A percentile compares a stretch with the other conserved stretches of the same genome.
Evolutionary conservation across 805 yeast genomes (phyloP).

Genomic region (Saccharomycopsis selenospora): DNA sequence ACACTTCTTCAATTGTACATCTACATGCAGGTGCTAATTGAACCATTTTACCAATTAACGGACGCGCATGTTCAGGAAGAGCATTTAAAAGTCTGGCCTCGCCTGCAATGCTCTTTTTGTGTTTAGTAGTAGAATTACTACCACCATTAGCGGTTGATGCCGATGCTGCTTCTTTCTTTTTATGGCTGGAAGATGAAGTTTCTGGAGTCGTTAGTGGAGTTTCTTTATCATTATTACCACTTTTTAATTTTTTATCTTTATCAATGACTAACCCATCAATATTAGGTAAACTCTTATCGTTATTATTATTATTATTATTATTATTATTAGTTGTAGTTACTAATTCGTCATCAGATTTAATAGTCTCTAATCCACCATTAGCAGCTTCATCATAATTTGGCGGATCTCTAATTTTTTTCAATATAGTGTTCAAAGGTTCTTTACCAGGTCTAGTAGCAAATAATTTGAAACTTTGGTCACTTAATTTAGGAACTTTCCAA

Average conservation of each 20-base stretch:
- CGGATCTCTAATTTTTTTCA: slow-evolving; percentile 48
- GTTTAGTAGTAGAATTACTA: slow-evolving; percentile 28
- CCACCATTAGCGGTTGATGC: slow-evolving; percentile 21
- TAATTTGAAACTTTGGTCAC: slow-evolving; percentile 76
- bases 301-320: slow-evolving; percentile 10
- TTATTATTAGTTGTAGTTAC: slow-evolving; percentile 19
- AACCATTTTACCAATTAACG: slow-evolving; percentile 68
- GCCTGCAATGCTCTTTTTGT: slow-evolving; percentile 62
- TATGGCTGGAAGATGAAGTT: slow-evolving; percentile 14
- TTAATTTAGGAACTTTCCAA: slow-evolving; percentile 83
- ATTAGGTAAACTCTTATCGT: slow-evolving; percentile 5
- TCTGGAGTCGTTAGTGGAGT: slow-evolving; percentile 20
- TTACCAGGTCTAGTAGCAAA: slow-evolving; percentile 60
- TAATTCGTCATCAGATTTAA: slow-evolving; percentile 16
- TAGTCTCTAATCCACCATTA: slow-evolving; percentile 4
- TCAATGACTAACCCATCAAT: slow-evolving; percentile 16
- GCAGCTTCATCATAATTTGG: slow-evolving; percentile 22
- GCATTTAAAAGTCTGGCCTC: slow-evolving; percentile 66
- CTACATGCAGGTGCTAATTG: slow-evolving; percentile 82
- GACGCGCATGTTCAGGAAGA: slow-evolving; percentile 60
- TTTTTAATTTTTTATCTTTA: slow-evolving; percentile 6
- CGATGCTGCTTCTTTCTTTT: slow-evolving; percentile 27
- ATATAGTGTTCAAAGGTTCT: slow-evolving; percentile 56
- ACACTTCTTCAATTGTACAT: slow-evolving; percentile 71
- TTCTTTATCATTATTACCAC: slow-evolving; percentile 16